These are phyloP conservation scores for Trichoderma endophyticum DNA, from an alignment of 2,329 filamentous ascomycete species.

Conservation along the genomic window DNA sequence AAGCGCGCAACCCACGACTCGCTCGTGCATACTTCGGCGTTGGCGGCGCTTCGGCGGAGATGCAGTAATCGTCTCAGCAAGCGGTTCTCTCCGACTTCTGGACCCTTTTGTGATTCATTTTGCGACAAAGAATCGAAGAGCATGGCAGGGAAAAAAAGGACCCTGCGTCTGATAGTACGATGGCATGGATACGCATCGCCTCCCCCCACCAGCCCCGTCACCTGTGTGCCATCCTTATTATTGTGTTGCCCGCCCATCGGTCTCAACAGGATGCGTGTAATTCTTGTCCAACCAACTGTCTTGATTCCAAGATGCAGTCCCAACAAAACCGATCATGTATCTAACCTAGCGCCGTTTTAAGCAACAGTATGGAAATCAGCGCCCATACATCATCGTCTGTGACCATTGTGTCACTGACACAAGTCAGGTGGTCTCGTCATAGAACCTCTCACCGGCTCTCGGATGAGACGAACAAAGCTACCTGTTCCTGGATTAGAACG, in stretches of 20 bases:
- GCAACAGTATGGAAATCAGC: background rate
- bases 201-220: background rate
- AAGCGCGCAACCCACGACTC: background rate
- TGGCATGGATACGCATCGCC: background rate
- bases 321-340: background rate
- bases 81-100: conserved; percentile 1
- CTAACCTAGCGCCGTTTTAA: background rate
- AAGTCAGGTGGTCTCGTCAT: conserved; percentile 16
- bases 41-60: conserved; percentile 9
- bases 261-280: background rate
- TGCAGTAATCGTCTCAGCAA: background rate
- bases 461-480: background rate
- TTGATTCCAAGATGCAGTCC: background rate
- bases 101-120: background rate
- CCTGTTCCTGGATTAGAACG: conserved; percentile 2
- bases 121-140: background rate
- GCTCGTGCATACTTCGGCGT: conserved; percentile 11
- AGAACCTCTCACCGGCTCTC: background rate
- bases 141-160: background rate
- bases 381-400: conserved; percentile 12
- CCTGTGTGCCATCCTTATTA: background rate
- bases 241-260: background rate
- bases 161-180: conserved; percentile 1
- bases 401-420: conserved; percentile 17
- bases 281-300: background rate